Conservation (phyloP, 2,329 filamentous ascomycete genomes). For the Xylariaceae sp. region DNA sequence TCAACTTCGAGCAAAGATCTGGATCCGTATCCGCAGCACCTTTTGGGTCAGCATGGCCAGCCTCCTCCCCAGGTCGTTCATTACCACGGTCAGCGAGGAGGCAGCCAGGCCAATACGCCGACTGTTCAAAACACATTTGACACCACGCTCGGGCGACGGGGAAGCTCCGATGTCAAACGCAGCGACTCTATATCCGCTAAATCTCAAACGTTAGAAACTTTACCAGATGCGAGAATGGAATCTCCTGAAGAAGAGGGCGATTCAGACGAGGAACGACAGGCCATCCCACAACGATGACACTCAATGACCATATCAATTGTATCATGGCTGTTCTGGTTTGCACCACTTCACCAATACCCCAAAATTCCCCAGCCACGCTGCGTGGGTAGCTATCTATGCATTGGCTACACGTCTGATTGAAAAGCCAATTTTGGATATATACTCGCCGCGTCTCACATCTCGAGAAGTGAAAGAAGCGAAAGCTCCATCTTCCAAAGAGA, state of each 20-base stretch:
- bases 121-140: constrained; percentile 53
- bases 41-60: constrained; percentile 60
- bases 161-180: constrained; percentile 46
- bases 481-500: no score
- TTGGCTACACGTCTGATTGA: no score
- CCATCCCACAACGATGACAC: no score
- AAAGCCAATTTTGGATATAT: no score
- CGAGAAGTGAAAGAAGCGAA: no score
- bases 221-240: constrained; percentile 36
- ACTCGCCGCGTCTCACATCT: no score
- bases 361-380: no score
- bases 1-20: constrained; percentile 68
- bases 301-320: no score
- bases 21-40: constrained; percentile 63
- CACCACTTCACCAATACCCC: no score
- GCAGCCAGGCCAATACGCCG: constrained; percentile 63
- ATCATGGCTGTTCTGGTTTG: no score
- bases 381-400: no score
- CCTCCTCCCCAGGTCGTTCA: constrained; percentile 63
- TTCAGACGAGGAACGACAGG: constrained; percentile 12
- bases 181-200: constrained; percentile 33
- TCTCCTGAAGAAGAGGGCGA: constrained; percentile 21
- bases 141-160: constrained; percentile 41
- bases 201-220: constrained; percentile 37
- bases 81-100: constrained; percentile 64